phyloP scores from a whole-genome alignment of 2,329 filamentous ascomycete genomes.

The Acarospora socialis region DNA sequence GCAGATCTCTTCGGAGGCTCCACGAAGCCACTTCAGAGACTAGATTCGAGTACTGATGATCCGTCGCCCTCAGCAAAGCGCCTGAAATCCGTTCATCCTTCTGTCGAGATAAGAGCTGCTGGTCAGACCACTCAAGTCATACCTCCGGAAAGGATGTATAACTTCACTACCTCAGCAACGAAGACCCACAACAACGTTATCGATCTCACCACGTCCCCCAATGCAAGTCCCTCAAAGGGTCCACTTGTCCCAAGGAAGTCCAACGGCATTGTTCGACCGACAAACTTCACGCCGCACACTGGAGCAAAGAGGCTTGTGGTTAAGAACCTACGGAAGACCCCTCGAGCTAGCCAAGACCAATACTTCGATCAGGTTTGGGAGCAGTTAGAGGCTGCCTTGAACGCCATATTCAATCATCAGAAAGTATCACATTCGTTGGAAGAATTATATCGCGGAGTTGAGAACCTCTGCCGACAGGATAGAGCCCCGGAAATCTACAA shows the following conservation, averaged over 20 bases:
- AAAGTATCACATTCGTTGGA: slow-evolving; percentile 64
- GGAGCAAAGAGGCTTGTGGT: slow-evolving; percentile 82
- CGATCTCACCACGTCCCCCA: slow-evolving; percentile 32
- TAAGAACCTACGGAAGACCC: slow-evolving; percentile 65
- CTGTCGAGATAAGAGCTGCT: slow-evolving; percentile 14
- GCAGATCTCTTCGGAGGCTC: slow-evolving; percentile 29
- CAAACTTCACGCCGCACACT: slow-evolving; percentile 54
- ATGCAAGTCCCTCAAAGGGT: slow-evolving; percentile 15
- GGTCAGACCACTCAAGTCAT: slow-evolving; percentile 11
- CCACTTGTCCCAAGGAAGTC: slow-evolving; percentile 20
- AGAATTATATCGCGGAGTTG: slow-evolving; percentile 75
- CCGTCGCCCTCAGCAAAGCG: slow-evolving; percentile 29
- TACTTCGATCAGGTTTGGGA: slow-evolving; percentile 67
- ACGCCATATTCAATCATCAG: slow-evolving; percentile 53
- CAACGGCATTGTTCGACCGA: slow-evolving; percentile 22
- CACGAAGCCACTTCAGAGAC: slow-evolving; percentile 14
- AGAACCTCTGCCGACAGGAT: slow-evolving; percentile 76
- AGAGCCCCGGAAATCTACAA: slow-evolving; percentile 54
- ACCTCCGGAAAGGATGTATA: slow-evolving; percentile 38
- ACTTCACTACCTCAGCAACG: slow-evolving; percentile 29
- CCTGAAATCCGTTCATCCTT: slow-evolving; percentile 20
- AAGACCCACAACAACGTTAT: slow-evolving; percentile 27
- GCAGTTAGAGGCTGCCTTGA: slow-evolving; percentile 60
- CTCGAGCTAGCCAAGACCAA: slow-evolving; percentile 51
- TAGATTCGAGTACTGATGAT: slow-evolving; percentile 16